Evolutionary conservation across 148 eudicot species (phyloP), one percentile per base, ranked within the genome.

Genomic region (Rhododendron ferrugineum): DNA sequence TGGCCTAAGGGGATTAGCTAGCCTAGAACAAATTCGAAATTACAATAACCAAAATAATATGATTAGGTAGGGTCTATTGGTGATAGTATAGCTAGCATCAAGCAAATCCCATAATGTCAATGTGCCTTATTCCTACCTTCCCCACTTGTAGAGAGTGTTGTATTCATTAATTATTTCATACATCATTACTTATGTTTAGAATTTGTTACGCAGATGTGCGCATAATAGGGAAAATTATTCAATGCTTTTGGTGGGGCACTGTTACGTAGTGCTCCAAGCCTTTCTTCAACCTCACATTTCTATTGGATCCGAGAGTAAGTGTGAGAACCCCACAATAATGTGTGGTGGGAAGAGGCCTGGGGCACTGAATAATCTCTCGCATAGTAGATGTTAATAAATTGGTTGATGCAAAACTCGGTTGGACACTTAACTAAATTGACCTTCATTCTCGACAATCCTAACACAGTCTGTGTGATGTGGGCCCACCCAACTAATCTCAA

Each of bases 11-110:
- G 37, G 18, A 37, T 20, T 22, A 82, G 18, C 30, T 34, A 60
- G 28, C 26, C 11, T 60, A 23, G 8, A 58, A 58, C 26, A 58
- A 8, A 6, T 60, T 22, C 28, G 66, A 22, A 60, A 60, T 60
- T 60, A 36, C 7, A 64, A 66, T 7, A 49, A 82, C 30, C 52
- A 42, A 13, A 47, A 66, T 18, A 82, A 37, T 11, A 82, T 40
- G 15, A 76, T 76, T 30, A 14, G 49, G 52, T 85, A 81, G 83
- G 85, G 86, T 86, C 89, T 23, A 83, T 64, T 46, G 80, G 74
- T 32, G 78, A 84, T 84, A 18, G 64, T 52, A 54, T 47, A 54
- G 3, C 14, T 49, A 49, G 44, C 44, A 62, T 47, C 75, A 79
- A 75, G 20, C 50, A 4, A 26, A 84, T 84, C 74, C 81, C 40